Evolutionary conservation across 345 rosid genomes (phyloP).

Genomic region (Dipteronia dyeriana): DNA sequence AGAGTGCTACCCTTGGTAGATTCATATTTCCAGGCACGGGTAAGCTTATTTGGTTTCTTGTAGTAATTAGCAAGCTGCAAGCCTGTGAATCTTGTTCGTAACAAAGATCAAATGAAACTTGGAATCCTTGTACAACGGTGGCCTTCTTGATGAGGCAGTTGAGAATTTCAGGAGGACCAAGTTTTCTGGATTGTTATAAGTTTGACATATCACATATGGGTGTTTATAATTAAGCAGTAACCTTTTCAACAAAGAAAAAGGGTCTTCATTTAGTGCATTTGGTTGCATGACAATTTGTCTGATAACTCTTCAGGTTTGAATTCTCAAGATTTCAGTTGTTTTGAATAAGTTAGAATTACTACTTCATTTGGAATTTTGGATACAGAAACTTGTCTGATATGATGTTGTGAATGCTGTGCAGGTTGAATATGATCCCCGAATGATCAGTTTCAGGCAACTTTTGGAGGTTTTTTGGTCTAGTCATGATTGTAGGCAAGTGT

Average conservation of each 20-base stretch:
- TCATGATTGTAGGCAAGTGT: constrained; percentile 90
- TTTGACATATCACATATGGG: background rate
- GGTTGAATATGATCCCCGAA: constrained; percentile 86
- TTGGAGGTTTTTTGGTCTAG: constrained; percentile 89
- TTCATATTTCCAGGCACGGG: too few relatives aligned
- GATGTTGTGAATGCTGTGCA: constrained; percentile 28
- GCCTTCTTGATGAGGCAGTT: background rate
- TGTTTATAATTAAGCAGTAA: background rate
- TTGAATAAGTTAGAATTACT: background rate
- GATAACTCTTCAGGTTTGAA: background rate
- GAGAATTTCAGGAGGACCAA: background rate
- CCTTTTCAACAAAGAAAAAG: background rate
- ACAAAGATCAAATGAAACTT: background rate
- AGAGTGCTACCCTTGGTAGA: background rate
- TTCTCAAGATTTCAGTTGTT: background rate
- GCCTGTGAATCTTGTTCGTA: background rate
- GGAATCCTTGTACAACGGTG: background rate
- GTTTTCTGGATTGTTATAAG: background rate
- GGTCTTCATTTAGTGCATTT: background rate
- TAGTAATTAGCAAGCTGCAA: background rate
- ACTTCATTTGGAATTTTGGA: background rate
- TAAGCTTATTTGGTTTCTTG: background rate
- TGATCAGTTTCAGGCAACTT: constrained; percentile 63
- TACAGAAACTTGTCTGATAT: background rate
- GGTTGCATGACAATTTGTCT: background rate